Evolutionary conservation across 192 early-diverging fungal species (phyloP).

Genomic region (Coemansia sp.): DNA sequence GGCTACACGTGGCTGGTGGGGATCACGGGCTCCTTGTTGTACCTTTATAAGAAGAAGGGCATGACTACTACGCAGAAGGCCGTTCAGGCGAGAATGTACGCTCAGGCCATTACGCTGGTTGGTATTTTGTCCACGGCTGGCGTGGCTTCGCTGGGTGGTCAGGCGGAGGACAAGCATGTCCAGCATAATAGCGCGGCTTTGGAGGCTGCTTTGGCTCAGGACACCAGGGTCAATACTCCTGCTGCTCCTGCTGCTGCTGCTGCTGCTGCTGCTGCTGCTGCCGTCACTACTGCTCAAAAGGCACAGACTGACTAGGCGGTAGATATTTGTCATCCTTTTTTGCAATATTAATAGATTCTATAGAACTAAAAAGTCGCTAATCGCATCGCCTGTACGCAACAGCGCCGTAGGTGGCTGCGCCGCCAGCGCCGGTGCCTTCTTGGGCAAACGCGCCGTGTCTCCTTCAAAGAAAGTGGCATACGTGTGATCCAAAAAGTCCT

Average conservation of each 20-base stretch:
- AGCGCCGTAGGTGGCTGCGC: constrained; percentile 56
- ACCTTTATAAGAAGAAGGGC: constrained; percentile 51
- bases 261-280: neutral
- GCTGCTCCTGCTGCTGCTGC: neutral
- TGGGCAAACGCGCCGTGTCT: constrained; percentile 61
- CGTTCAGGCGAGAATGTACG: constrained; percentile 72
- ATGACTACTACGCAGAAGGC: constrained; percentile 62
- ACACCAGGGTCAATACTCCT: constrained; percentile 14
- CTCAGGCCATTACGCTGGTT: constrained; percentile 63
- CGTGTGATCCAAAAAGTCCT: constrained; percentile 96
- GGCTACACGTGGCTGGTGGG: constrained; percentile 53
- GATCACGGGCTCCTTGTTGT: constrained; percentile 35
- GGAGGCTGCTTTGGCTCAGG: constrained; percentile 35
- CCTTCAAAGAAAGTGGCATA: constrained; percentile 73
- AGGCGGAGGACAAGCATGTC: constrained; percentile 19
- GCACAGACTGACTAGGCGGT: neutral
- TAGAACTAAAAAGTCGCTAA: constrained; percentile 41
- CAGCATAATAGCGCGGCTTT: constrained; percentile 41
- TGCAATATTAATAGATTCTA: neutral
- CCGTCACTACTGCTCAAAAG: neutral
- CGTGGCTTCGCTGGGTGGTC: constrained; percentile 44
- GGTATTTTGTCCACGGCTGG: constrained; percentile 62
- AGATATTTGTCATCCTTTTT: constrained; percentile 1
- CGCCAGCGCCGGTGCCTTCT: constrained; percentile 60
- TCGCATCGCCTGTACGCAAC: constrained; percentile 53